Conservation (phyloP, 306 rosid genomes). For the Albizia julibrissin region DNA sequence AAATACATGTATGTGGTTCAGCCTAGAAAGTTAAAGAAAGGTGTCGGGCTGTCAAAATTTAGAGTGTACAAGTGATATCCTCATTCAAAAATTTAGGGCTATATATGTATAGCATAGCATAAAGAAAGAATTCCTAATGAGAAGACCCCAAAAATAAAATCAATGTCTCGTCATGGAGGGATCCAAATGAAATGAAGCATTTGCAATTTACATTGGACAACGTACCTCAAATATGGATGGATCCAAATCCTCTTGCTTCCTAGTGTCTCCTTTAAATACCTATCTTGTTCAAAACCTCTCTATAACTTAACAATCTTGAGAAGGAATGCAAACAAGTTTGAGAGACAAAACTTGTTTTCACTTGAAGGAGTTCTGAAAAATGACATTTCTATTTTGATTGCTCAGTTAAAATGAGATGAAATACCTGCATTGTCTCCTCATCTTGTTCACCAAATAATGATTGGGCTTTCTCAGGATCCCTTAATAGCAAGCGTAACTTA, state of each 20-base stretch:
- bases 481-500: conserved; percentile 66
- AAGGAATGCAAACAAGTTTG: conserved; percentile 26
- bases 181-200: conserved; percentile 8
- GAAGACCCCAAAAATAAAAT: too few relatives aligned
- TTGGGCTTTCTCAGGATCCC: conserved; percentile 80
- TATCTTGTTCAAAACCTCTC: conserved; percentile 43
- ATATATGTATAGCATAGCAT: too few relatives aligned
- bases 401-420: background rate
- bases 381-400: background rate
- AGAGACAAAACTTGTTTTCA: conserved; percentile 18
- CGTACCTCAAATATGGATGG: conserved; percentile 80
- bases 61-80: too few relatives aligned
- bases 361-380: background rate
- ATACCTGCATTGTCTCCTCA: conserved; percentile 67
- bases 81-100: too few relatives aligned
- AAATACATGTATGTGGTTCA: too few relatives aligned
- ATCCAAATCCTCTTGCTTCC: conserved; percentile 72
- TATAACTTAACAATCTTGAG: conserved; percentile 29
- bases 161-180: background rate
- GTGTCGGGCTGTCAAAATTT: too few relatives aligned
- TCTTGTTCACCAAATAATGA: conserved; percentile 76
- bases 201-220: conserved; percentile 4
- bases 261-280: conserved; percentile 83
- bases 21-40: too few relatives aligned
- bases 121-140: too few relatives aligned